Conservation (phyloP, 2,329 filamentous ascomycete genomes). For the Colletotrichum acutatum region DNA sequence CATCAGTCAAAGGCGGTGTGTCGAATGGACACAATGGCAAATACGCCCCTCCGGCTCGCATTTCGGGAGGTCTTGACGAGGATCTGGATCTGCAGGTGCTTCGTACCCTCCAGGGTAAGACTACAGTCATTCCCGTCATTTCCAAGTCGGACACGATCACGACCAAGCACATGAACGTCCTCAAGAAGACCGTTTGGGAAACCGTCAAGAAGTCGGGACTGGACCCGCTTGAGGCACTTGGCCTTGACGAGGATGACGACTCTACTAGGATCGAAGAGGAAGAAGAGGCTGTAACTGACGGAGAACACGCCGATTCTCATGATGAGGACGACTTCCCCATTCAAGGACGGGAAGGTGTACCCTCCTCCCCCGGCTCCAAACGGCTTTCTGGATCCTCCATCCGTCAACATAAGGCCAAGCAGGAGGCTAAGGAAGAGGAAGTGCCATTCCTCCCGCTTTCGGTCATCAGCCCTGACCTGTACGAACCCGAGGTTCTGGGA, state of each 20-base stretch:
- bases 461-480: conserved; percentile 92
- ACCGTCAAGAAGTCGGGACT: conserved; percentile 87
- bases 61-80: conserved; percentile 81
- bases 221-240: conserved; percentile 88
- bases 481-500: conserved; percentile 82
- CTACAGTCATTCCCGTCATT: conserved; percentile 93
- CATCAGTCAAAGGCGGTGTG: conserved; percentile 67
- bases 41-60: conserved; percentile 52
- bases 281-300: conserved; percentile 55
- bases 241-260: conserved; percentile 80
- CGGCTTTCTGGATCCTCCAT: conserved; percentile 58
- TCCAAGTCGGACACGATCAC: conserved; percentile 98
- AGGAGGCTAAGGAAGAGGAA: conserved; percentile 61
- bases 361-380: conserved; percentile 54
- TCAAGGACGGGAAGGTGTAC: conserved; percentile 42
- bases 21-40: conserved; percentile 64
- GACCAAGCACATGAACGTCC: conserved; percentile 89
- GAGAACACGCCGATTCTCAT: conserved; percentile 40
- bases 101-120: conserved; percentile 89
- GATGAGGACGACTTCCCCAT: conserved; percentile 54
- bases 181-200: conserved; percentile 92
- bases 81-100: conserved; percentile 92
- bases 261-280: conserved; percentile 67
- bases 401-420: conserved; percentile 56
- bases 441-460: conserved; percentile 85